A percentile compares a stretch with the other conserved stretches of the same genome.
Conservation (phyloP, 1,284 basidiomycete species). For the Exsudoporus floridanus region DNA sequence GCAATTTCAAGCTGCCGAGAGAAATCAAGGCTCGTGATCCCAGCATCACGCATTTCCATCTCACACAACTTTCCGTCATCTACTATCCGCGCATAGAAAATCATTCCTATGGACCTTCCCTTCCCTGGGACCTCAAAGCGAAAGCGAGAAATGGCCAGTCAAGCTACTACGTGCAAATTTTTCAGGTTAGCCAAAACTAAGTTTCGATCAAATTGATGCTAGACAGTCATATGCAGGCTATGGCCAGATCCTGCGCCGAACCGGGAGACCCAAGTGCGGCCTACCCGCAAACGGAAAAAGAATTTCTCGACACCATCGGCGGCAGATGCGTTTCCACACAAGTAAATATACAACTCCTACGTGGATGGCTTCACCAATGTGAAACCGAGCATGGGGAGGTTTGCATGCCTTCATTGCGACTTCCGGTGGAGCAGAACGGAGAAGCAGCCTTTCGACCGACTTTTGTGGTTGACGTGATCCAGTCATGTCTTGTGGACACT, state of each 20-base stretch:
- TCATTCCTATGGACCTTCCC: slow-evolving; percentile 3
- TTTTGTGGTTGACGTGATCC: slow-evolving; percentile 18
- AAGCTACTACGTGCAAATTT: slow-evolving; percentile 1
- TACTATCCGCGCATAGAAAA: slow-evolving; percentile 1
- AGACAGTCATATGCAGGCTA: slow-evolving; percentile 8
- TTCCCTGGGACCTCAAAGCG: slow-evolving; percentile 13
- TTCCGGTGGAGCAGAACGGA: background rate
- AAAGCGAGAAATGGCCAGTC: background rate
- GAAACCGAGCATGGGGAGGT: slow-evolving; percentile 11
- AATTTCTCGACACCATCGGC: slow-evolving; percentile 12
- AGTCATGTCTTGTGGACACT: slow-evolving; percentile 18
- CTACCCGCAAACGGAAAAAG: slow-evolving; percentile 1
- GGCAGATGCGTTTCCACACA: slow-evolving; percentile 14
- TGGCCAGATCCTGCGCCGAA: background rate
- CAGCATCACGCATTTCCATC: slow-evolving; percentile 17
- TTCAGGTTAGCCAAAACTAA: slow-evolving; percentile 10
- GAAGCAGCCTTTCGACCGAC: slow-evolving; percentile 11
- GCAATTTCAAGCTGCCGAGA: slow-evolving; percentile 12
- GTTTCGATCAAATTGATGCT: background rate
- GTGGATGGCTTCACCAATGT: slow-evolving; percentile 19
- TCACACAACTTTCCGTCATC: slow-evolving; percentile 11
- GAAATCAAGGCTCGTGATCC: slow-evolving; percentile 6
- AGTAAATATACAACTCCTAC: slow-evolving; percentile 11
- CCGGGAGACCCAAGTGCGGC: background rate
- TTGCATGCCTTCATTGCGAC: slow-evolving; percentile 4